Base-by-base conservation (phyloP, 1,284 basidiomycete genomes). In the Melanopsichium pennsylvanicum region DNA sequence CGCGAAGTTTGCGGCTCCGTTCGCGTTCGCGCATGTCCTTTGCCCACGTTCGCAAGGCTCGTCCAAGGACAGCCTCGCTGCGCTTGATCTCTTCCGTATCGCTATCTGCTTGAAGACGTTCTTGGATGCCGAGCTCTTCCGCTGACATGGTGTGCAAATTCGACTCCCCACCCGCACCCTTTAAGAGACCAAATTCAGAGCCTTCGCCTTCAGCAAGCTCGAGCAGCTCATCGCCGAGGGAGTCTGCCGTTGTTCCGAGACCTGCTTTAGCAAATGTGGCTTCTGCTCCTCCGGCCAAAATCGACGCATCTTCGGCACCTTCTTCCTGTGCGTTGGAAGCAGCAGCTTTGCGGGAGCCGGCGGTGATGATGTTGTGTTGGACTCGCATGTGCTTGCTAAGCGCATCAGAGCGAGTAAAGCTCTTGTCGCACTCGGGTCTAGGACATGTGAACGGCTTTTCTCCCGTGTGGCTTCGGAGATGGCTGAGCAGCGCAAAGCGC, bases 401-500 rank as follows among this genome's bases (percentile, higher is more conserved):
- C 19, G 92, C 92, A 81, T 94, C 92, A 0, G 91, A 92, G 27
- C 92, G 89, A 5, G 92, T 93, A 80, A 94, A 94, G 0, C 90
- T 90, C 79, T 92, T 93, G 84, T 94, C 92, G 78, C 92, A 94
- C 82, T 93, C 92, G 76, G 90, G 88, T 59, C 86, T 83, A 3
- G 88, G 84, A 77, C 92, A 94, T n/a, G 86, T 88, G 74, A 92
- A 94, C 0, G 92, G 92, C 76, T 93, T 93, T 82, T 94, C 92
- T 39, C 92, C 92, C 0, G 92, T 94, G 76, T 94, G 92, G n/a
- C 72, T 75, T 31, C 79, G 46, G 87, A 91, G 87, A 77, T 94
- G 92, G 9, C 89, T 89, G 63, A 93, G 87, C 27, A 94, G 86
- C 5, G 92, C 92, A 68, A 93, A 93, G 13, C 90, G 87, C 6